A percentile compares a stretch with the other conserved stretches of the same genome.
Conservation (phyloP, 1,284 basidiomycete species). For the Heimioporus punctisporus region DNA sequence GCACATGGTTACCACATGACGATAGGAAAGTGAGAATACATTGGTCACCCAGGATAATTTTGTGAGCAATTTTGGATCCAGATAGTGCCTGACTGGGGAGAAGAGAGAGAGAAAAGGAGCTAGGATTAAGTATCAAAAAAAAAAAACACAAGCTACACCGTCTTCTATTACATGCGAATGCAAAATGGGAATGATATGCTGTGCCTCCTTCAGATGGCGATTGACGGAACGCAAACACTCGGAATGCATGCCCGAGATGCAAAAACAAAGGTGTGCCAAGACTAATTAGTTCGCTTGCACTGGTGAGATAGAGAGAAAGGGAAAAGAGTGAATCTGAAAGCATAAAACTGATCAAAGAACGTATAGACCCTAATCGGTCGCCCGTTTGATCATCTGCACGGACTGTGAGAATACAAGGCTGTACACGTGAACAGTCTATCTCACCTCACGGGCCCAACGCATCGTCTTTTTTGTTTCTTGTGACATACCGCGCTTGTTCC, state of each 20-base stretch:
- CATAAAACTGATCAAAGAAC: slow-evolving; percentile 10
- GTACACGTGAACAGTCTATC: slow-evolving; percentile 20
- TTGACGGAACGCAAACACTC: slow-evolving; percentile 31
- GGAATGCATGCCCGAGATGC: slow-evolving; percentile 20
- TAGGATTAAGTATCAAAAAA: slow-evolving; percentile 28
- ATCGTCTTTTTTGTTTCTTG: slow-evolving; percentile 77
- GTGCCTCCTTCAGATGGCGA: slow-evolving; percentile 66
- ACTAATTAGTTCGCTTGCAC: slow-evolving; percentile 48
- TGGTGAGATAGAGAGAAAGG: slow-evolving; percentile 25
- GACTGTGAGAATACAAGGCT: neutral
- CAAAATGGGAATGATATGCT: slow-evolving; percentile 40
- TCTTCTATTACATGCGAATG: slow-evolving; percentile 46
- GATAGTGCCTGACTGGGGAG: slow-evolving; percentile 10
- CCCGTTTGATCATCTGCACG: slow-evolving; percentile 66
- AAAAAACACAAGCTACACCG: slow-evolving; percentile 28
- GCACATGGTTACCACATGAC: no score
- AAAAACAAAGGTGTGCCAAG: slow-evolving; percentile 19
- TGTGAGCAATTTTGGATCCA: slow-evolving; percentile 11
- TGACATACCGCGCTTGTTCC: slow-evolving; percentile 67
- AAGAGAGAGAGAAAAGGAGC: slow-evolving; percentile 4
- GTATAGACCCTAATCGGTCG: slow-evolving; percentile 56
- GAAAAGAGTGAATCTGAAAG: slow-evolving; percentile 20
- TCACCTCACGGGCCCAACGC: slow-evolving; percentile 83
- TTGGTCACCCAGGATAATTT: slow-evolving; percentile 5
- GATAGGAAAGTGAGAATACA: no score